phyloP scores from a whole-genome alignment of 2,329 filamentous ascomycete genomes.

The Hawksworthiomyces lignivorus region DNA sequence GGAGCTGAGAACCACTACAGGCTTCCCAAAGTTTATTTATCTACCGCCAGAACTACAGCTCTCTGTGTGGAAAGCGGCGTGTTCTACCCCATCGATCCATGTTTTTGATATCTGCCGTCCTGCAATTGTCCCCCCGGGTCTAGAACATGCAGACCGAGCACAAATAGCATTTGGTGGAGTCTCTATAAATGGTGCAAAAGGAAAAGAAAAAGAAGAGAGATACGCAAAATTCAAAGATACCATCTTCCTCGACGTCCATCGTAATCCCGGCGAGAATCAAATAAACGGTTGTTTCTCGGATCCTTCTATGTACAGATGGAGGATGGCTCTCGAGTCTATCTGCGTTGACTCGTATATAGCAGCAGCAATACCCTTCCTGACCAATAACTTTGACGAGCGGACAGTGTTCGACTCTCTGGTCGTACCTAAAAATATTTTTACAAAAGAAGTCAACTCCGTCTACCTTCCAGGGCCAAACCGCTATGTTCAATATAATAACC shows the following conservation, averaged over 20 bases:
- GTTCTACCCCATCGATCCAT: conserved; percentile 16
- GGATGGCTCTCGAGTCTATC: conserved; percentile 5
- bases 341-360: conserved; percentile 11
- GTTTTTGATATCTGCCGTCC: conserved; percentile 17
- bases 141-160: background rate
- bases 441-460: conserved; percentile 15
- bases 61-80: conserved; percentile 16
- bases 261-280: background rate
- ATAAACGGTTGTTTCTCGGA: conserved; percentile 5
- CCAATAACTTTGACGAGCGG: too few species aligned
- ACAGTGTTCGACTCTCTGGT: too few species aligned
- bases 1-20: background rate
- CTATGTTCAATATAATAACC: conserved; percentile 17
- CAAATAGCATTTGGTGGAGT: background rate
- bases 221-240: conserved; percentile 3
- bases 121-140: background rate
- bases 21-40: conserved; percentile 14
- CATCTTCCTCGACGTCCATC: conserved; percentile 6
- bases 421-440: background rate
- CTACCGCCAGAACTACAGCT: conserved; percentile 19
- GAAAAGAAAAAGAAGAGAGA: background rate
- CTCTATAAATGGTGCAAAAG: too few species aligned
- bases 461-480: conserved; percentile 19
- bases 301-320: conserved; percentile 12
- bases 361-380: too few species aligned